Evolutionary conservation across 768 basidiomycete genomes (phyloP), one percentile per base, ranked within the genome.

Genomic region (Xanthoconium purpureum): DNA sequence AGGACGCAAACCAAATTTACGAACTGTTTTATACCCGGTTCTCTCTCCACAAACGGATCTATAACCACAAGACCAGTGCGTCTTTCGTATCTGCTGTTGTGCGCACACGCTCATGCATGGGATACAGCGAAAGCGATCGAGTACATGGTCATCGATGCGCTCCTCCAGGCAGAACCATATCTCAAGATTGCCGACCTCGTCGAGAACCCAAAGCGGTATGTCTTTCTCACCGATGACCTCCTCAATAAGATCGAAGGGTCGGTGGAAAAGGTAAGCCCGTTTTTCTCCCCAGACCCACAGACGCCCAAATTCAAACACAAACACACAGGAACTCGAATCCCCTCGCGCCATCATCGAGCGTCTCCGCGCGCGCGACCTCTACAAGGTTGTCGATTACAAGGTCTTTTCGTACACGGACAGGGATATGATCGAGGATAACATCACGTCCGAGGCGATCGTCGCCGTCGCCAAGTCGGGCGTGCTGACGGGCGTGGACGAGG

Each of bases 101-200:
- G 18, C n/a, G 9, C 12, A 4, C 2, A 3, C 3, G 10, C 42
- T 56, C 20, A 55, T 36, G 2, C 10, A 13, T 0, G 40, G 8
- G 9, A 17, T 28, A 36, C 35, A 88, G 89, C 88, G 4, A 87
- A 81, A 61, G 84, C 88, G 0, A 86, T 92, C 49, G 91, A 91
- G 67, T 82, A 86, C 63, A 93, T 93, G 91, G 75, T 93, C n/a
- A 77, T 90, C 14, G 91, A 93, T 61, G 88, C 80, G 0, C 77
- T 94, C n/a, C 71, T 85, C 1, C 72, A 73, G 0, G 91, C 91
- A 0, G 88, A 94, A 37, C 79, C 83, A 0, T 54, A 79, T 55
- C 67, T 92, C 66, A 76, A 83, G 43, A 79, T 93, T 47, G 83
- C 87, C 0, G 67, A 77, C 1, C 72, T 74, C 6, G 78, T 91